Evolutionary conservation across 106 monocot species (phyloP), one percentile per base, ranked within the genome.

Genomic region (Ottelia alismoides): DNA sequence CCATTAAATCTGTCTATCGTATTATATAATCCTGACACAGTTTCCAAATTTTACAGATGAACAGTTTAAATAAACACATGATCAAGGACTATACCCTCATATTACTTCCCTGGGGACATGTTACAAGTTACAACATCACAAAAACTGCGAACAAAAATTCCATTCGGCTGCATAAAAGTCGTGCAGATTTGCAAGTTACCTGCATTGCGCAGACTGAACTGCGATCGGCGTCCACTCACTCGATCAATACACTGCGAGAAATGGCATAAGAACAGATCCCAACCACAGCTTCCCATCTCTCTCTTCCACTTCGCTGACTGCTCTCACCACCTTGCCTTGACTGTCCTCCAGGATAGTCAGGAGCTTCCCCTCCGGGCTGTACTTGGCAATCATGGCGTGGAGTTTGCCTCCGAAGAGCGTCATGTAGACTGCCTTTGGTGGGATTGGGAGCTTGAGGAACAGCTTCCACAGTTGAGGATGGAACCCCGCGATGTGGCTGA

Each of bases 251-350:
- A 94, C 93, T 12, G 88, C 93, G 31, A 93, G 75, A 44, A 81
- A 94, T 1, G 93, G 75, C 93, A 94, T 94, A 28, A 94, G 70
- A 40, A 94, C 93, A 17, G 88, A 94, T 26, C 93, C 93, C 30
- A 94, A 63, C 80, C 81, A 94, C 14, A 94, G 84, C 56, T 88
- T 78, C 45, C 93, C 93, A 71, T 94, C 81, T 60, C 68, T 88
- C 72, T 94, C 93, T 46, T 94, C 88, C 22, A 94, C 88, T 73
- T 94, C 93, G 27, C 93, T 88, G 24, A 49, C 81, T 40, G 93
- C 84, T 61, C 70, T 74, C 12, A 94, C 93, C 7, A 81, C 88
- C 64, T 81, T 84, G 3, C 93, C 93, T 49, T 72, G 55, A 0
- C 71, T 70, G 55, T 94, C 93, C 63, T 94, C 93, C 54, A 94